phyloP scores from a whole-genome alignment of 2,329 filamentous ascomycete genomes.

The Hymenoscyphus repandus region DNA sequence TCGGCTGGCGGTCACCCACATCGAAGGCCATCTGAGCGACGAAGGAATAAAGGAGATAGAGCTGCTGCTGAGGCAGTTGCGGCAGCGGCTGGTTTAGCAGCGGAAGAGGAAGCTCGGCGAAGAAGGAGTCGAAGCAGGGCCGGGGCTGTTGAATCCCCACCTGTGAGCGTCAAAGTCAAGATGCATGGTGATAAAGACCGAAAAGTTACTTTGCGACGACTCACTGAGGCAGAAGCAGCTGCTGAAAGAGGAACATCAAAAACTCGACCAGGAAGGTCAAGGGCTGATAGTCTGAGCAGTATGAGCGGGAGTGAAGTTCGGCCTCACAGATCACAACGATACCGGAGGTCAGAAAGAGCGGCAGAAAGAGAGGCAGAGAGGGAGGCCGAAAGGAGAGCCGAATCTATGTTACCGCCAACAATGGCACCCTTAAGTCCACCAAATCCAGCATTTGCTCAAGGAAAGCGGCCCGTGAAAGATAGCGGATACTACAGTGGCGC shows the following conservation, averaged over 20 bases:
- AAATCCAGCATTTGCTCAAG: constrained; percentile 50
- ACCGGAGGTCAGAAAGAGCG: constrained; percentile 44
- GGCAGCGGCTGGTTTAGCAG: constrained; percentile 43
- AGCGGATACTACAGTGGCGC: constrained; percentile 55
- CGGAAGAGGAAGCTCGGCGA: constrained; percentile 38
- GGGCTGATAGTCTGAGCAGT: constrained; percentile 49
- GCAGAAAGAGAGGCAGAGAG: constrained; percentile 33
- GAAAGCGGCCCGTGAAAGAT: constrained; percentile 46
- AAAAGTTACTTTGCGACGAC: constrained; percentile 55
- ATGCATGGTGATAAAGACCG: constrained; percentile 55
- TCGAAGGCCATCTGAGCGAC: constrained; percentile 41
- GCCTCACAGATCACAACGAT: constrained; percentile 41
- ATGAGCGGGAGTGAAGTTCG: constrained; percentile 52
- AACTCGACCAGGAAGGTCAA: constrained; percentile 34
- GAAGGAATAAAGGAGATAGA: constrained; percentile 38
- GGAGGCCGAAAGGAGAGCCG: no score
- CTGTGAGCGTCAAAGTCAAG: constrained; percentile 54
- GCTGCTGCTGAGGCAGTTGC: constrained; percentile 42
- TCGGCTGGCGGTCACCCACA: constrained; percentile 38
- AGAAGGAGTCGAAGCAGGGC: constrained; percentile 20
- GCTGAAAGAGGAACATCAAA: constrained; percentile 31
- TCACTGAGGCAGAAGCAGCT: constrained; percentile 56
- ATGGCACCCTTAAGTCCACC: constrained; percentile 48
- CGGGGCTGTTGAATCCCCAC: constrained; percentile 35
- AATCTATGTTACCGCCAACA: constrained; percentile 8